phyloP scores from a whole-genome alignment of 768 basidiomycete species.

The Tulasnella sp. region DNA sequence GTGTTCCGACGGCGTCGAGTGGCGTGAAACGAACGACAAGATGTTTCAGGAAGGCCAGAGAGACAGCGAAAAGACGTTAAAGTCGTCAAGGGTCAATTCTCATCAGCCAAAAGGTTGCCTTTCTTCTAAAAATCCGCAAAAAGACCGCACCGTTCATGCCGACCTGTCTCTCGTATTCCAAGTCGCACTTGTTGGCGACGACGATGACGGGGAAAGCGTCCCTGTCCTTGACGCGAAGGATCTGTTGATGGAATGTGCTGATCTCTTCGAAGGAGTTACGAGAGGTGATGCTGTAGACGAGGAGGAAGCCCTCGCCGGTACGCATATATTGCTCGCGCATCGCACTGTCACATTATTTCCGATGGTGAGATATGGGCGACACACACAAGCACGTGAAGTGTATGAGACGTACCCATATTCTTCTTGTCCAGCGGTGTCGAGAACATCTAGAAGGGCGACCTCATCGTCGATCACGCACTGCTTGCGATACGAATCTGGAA shows the following conservation, averaged over 20 bases:
- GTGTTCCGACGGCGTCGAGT: too few relatives aligned
- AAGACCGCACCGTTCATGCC: constrained; percentile 30
- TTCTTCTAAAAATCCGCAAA: background rate
- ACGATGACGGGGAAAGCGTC: constrained; percentile 36
- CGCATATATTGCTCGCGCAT: constrained; percentile 45
- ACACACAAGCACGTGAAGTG: background rate
- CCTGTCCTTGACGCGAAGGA: constrained; percentile 35
- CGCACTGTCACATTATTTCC: constrained; percentile 24
- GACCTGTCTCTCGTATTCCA: constrained; percentile 31
- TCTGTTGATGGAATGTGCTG: constrained; percentile 33
- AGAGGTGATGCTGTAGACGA: constrained; percentile 39
- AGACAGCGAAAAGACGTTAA: too few relatives aligned
- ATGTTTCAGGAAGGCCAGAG: too few relatives aligned
- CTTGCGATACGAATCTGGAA: constrained; percentile 40
- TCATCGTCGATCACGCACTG: constrained; percentile 38
- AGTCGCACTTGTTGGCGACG: constrained; percentile 36
- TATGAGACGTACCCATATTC: constrained; percentile 33
- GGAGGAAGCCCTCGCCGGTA: constrained; percentile 37
- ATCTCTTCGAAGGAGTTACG: constrained; percentile 37
- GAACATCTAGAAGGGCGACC: constrained; percentile 35
- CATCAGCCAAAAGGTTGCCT: too few relatives aligned
- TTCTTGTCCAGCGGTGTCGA: constrained; percentile 43
- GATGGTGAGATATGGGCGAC: background rate
- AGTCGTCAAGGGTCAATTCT: too few relatives aligned
- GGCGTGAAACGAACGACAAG: too few relatives aligned